These are phyloP conservation scores for Blepharisma undulans DNA, from an alignment of 169 alveolate genomes.

Conservation along the genomic window DNA sequence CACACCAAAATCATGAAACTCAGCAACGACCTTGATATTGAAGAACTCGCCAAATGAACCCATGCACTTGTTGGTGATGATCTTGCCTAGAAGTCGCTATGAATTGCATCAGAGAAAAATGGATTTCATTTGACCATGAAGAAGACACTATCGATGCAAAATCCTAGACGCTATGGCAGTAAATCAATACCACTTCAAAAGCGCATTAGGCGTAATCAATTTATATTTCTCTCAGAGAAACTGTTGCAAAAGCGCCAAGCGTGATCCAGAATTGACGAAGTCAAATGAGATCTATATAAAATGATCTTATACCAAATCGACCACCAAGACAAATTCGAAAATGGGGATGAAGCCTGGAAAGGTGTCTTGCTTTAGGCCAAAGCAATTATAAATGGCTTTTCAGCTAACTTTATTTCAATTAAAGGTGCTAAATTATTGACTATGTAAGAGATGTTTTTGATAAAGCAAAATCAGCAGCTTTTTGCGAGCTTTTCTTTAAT, in stretches of 20 bases:
- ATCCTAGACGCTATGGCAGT: constrained; percentile 98
- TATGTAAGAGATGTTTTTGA: constrained; percentile 99
- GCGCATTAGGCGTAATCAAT: constrained; percentile 96
- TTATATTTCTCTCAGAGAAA: constrained; percentile 98
- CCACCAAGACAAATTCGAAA: constrained; percentile 99
- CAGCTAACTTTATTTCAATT: constrained; percentile 99
- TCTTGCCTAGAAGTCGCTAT: constrained; percentile 97
- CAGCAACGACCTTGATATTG: constrained; percentile 97
- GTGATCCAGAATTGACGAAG: constrained; percentile 99
- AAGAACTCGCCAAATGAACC: constrained; percentile 97
- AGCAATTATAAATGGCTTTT: constrained; percentile 99
- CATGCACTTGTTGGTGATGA: constrained; percentile 98
- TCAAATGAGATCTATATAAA: constrained; percentile 94
- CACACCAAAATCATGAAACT: constrained; percentile 99
- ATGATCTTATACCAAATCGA: constrained; percentile 98
- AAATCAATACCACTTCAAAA: constrained; percentile 96
- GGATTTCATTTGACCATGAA: constrained; percentile 98
- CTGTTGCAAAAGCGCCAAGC: constrained; percentile 97
- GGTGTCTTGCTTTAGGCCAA: constrained; percentile 99
- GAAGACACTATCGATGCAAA: constrained; percentile 98
- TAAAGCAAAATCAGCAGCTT: constrained; percentile 99
- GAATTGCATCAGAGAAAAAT: constrained; percentile 98
- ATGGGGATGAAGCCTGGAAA: constrained; percentile 98
- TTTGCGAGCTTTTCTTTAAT: constrained; percentile 99
- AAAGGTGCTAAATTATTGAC: constrained; percentile 99